phyloP scores from a whole-genome alignment of 2,329 filamentous ascomycete species.

The Penicillium sp. region DNA sequence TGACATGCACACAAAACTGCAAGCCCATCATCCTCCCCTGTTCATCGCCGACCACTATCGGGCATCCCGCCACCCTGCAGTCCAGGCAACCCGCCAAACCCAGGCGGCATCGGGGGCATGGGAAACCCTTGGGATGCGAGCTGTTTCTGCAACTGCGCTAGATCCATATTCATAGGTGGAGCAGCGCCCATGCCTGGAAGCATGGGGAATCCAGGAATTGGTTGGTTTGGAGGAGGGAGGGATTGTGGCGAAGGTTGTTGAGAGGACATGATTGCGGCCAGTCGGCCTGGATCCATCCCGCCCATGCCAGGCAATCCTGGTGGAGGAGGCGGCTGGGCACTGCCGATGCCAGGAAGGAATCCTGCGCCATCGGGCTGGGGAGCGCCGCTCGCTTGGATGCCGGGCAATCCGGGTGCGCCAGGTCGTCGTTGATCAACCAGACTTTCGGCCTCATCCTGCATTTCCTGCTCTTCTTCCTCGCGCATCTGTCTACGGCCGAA shows the following conservation, averaged over 20 bases:
- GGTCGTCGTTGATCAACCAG: conserved; percentile 88
- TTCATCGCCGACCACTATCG: conserved; percentile 58
- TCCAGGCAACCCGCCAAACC: conserved; percentile 35
- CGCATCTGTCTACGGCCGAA: conserved; percentile 76
- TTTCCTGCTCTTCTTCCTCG: conserved; percentile 91
- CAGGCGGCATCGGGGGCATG: conserved; percentile 39
- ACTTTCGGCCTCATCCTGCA: conserved; percentile 90
- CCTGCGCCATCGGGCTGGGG: conserved; percentile 52
- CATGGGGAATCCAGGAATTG: conserved; percentile 41
- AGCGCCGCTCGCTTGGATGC: conserved; percentile 55
- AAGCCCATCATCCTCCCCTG: background rate
- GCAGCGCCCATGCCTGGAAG: conserved; percentile 52
- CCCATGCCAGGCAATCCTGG: conserved; percentile 41
- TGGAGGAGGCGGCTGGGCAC: conserved; percentile 42
- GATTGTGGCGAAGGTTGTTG: conserved; percentile 38
- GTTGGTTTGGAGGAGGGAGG: conserved; percentile 30
- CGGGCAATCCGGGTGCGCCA: conserved; percentile 55
- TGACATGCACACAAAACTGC: conserved; percentile 8
- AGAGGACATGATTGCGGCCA: conserved; percentile 50
- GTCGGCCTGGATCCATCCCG: conserved; percentile 50
- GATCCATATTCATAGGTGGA: conserved; percentile 45
- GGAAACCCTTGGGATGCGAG: conserved; percentile 38
- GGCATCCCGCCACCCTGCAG: conserved; percentile 39
- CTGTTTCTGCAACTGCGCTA: conserved; percentile 42
- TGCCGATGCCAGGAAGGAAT: conserved; percentile 52